Base-by-base conservation (phyloP, 78 protist species). In the Anaeramoeba ignava region DNA sequence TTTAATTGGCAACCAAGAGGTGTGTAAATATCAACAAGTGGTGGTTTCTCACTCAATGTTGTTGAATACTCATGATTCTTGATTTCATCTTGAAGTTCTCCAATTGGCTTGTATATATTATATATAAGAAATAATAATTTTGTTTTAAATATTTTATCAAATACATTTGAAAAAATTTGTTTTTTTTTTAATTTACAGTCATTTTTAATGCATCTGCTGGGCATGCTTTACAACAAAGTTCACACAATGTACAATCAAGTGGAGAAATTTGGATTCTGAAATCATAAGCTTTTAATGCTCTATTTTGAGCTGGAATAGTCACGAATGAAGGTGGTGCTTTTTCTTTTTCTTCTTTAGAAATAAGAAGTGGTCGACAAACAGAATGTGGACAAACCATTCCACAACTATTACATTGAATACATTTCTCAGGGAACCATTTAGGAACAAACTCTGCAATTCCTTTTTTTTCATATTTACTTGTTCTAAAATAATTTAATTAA, bases 221-320 rank as follows among this genome's bases (percentile, higher is more conserved):
- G 83, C 94, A 92, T 17, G 41, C 17, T n/a, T 38, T 3, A 3
- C 86, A 82, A 83, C 94, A 92, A 3, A 90, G 37, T 8, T 73
- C 89, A 80, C 94, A 92, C 31, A 90, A 90, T 23, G 90, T 82
- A 86, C 94, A 92, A 42, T 88, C 94, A 38, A 80, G 1, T 1
- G 91, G 86, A 12, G 92, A 33, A 68, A 88, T 83, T 83, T 89
- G 88, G 41, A 91, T 88, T 34, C 84, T 27, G 88, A 31, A 88
- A 33, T 81, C 0, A 80, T 37, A 17, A 36, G 37, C 81, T 39
- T 80, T 82, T 8, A 54, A 54, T 8, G 73, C 73, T 17, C 17
- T 54, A 8, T 8, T 54, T 54, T 54, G 73, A 17, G 36, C 8
- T 54, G 8, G 8, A 17, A 54, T 54, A 27, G 73, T 54, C 73